Base-by-base conservation (phyloP, 371 early-diverging fungal genomes). In the Chytridium lagenaria region DNA sequence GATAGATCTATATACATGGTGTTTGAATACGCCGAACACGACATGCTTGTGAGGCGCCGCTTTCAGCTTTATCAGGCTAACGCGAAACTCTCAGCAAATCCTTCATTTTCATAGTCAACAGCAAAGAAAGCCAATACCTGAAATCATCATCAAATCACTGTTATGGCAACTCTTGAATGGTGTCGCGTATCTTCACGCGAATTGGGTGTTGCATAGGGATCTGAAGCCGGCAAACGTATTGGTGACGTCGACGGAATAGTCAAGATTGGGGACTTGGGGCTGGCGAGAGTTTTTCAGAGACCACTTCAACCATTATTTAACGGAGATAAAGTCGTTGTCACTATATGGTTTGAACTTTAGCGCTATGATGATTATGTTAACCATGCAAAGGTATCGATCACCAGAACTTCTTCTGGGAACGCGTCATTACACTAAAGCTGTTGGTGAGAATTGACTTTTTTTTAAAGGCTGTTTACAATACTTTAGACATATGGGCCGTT, bases 291-390 rank as follows among this genome's bases (percentile, higher is more conserved):
- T 30, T 95, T 93, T 68, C 88, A 91, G 69, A 81, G 86, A 49
- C 95, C 95, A 1, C 79, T 95, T 23, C 91, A 93, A 67, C 92
- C 95, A 0, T 80, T 96, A 22, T 94, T 90, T 71, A 90, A 87
- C 70, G 93, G 95, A 1, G 96, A 96, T 79, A 94, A 95, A 75
- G 94, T 96, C 0, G 98, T 99, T 2, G 96, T 98, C 2, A 99
- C 99, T 0, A 92, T 96, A 51, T 97, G 98, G 98, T 80, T 65
- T 12, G 76, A 50, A 22, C 1, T 52, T 57, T 31, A 0, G 50
- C 5, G 22, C 19, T 31, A 7, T 67, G 26, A 51, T 50, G n/a
- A n/a, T n/a, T 26, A 15, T 28, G 36, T 5, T n/a, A 36, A 31
- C 39, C 33, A 49, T n/a, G n/a, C 10, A 5, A 22, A 77, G 78